phyloP scores from a whole-genome alignment of 768 basidiomycete genomes.

The Lepiota brunneoincarnata region DNA sequence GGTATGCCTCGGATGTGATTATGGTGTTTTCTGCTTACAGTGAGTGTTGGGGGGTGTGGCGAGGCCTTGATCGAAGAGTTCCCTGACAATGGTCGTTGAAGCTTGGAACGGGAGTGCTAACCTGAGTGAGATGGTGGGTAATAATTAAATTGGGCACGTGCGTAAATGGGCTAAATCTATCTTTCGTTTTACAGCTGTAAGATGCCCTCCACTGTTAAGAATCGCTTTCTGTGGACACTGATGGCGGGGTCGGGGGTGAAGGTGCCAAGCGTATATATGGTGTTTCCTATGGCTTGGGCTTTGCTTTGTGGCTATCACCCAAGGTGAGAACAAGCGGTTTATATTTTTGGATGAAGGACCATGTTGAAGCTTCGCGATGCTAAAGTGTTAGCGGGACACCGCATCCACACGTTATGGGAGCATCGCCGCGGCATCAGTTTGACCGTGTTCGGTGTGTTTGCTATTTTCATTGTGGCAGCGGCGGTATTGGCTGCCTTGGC shows the following conservation, averaged over 20 bases:
- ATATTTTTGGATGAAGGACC: too few relatives aligned
- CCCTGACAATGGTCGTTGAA: background rate
- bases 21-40: slow-evolving; percentile 2
- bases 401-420: slow-evolving; percentile 6
- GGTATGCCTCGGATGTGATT: background rate
- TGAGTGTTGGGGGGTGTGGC: background rate
- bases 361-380: background rate
- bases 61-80: background rate
- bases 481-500: background rate
- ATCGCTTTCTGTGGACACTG: background rate
- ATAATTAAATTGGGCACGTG: background rate
- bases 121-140: background rate
- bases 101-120: background rate
- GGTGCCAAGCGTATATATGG: slow-evolving; percentile 4
- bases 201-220: background rate
- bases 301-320: background rate
- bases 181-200: background rate
- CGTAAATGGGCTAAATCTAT: background rate
- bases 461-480: background rate
- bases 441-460: background rate
- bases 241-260: background rate
- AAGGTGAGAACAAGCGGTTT: background rate
- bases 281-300: background rate
- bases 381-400: slow-evolving; percentile 1
- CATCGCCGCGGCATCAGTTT: background rate